Evolutionary conservation across 257 asterid genomes (phyloP), one percentile per base, ranked within the genome.

Genomic region (Forsythia suspensa): DNA sequence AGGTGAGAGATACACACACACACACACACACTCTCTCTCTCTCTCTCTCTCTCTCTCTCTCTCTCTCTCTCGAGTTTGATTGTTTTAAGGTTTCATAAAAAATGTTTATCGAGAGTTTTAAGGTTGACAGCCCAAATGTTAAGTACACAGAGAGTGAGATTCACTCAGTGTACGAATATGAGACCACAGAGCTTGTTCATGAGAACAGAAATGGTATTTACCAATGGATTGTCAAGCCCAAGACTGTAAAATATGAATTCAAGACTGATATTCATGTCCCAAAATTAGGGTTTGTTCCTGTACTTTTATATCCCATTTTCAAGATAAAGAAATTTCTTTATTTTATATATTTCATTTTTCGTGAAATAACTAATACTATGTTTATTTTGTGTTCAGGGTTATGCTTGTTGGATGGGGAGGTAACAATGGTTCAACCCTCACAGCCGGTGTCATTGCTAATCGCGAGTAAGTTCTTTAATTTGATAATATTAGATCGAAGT

Each of bases 391-490:
- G 29, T 71, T 13, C 72, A 95, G 98, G 91, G 99, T 94, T 80
- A 87, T 95, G 99, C 97, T 95, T 82, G 98, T 95, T 57, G 99
- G 99, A 67, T 95, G 99, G 99, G 99, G 99, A 77, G 99, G 99
- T 21, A 95, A 93, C 92, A 95, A 95, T 79, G 99, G 99, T 9
- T 89, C 92, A 3, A 94, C 99, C 24, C 96, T 96, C 11, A 94
- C 98, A 2, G 99, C 91, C 46, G 97, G 98, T 70, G 98, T 96
- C 61, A 89, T 96, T 55, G 95, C 99, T 0, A 94, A 96, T 77
- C 84, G 97, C 37, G 99, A 96, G 99, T 95, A 82, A 92, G 97
- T 86, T 44, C 16, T 39, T 59, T 63, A 3, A 63, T 9, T 63
- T 21, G 15, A 63, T 20, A 20, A 1, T 61, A 21, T 20, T 61